Percentiles rank a stretch among this genome's conserved stretches.
phyloP scores from a whole-genome alignment of 768 basidiomycete genomes.

The Boletus vinaceobasis region DNA sequence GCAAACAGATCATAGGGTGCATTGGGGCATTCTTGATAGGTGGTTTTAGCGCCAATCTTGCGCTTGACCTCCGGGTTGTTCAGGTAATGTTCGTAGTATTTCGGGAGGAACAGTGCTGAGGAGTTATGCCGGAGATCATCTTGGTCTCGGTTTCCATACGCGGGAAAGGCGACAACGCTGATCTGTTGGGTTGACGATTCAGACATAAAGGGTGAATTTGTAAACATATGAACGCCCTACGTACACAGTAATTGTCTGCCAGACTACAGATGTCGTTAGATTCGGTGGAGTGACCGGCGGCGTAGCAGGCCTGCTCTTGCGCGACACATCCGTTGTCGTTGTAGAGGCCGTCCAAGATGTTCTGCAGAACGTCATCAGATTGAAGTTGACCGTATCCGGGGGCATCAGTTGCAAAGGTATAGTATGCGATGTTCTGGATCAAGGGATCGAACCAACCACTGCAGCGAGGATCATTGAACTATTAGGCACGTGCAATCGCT shows the following conservation, averaged over 20 bases:
- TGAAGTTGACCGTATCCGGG: slow-evolving; percentile 68
- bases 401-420: slow-evolving; percentile 57
- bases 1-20: slow-evolving; percentile 41
- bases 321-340: slow-evolving; percentile 47
- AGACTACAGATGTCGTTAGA: slow-evolving; percentile 49
- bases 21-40: slow-evolving; percentile 49
- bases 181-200: slow-evolving; percentile 27
- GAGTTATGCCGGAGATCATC: slow-evolving; percentile 59
- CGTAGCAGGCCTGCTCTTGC: slow-evolving; percentile 55
- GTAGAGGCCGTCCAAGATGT: slow-evolving; percentile 49
- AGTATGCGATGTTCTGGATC: slow-evolving; percentile 58
- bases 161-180: slow-evolving; percentile 47
- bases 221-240: slow-evolving; percentile 15
- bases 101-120: slow-evolving; percentile 51
- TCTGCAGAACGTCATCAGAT: slow-evolving; percentile 39
- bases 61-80: slow-evolving; percentile 32
- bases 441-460: slow-evolving; percentile 69
- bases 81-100: slow-evolving; percentile 52
- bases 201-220: neutral
- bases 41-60: slow-evolving; percentile 50
- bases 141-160: slow-evolving; percentile 49
- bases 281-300: slow-evolving; percentile 42
- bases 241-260: slow-evolving; percentile 57
- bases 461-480: neutral
- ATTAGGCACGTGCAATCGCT: neutral